A percentile compares a stretch with the other conserved stretches of the same genome.
Evolutionary conservation across 495 filamentous ascomycete species (phyloP).

Genomic region (Penicillium coffeae): DNA sequence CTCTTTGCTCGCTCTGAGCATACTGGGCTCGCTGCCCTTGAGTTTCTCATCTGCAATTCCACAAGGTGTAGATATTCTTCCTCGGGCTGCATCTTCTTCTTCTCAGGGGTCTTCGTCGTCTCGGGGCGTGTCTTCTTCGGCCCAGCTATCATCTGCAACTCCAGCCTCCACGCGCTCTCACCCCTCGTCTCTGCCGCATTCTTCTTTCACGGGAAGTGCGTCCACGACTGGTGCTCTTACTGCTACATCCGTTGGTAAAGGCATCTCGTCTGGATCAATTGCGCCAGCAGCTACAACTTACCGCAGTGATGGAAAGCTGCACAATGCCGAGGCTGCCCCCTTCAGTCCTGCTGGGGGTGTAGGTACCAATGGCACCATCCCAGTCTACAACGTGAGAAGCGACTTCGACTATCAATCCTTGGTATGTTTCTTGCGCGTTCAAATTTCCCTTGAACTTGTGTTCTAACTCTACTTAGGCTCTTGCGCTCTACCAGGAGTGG

Average conservation of each 20-base stretch:
- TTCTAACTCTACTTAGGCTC: constrained; percentile 36
- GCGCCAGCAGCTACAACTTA: constrained; percentile 56
- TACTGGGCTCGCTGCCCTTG: constrained; percentile 17
- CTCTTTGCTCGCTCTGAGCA: constrained; percentile 6
- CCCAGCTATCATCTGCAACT: constrained; percentile 1
- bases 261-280: constrained; percentile 42
- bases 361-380: constrained; percentile 71
- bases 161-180: constrained; percentile 21
- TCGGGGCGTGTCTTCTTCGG: neutral
- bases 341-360: constrained; percentile 73
- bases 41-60: constrained; percentile 7
- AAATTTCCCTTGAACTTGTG: too few relatives aligned
- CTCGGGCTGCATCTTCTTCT: neutral
- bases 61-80: neutral
- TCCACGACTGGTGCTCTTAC: constrained; percentile 57
- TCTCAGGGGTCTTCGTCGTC: neutral
- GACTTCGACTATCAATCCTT: constrained; percentile 77
- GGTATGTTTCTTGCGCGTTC: constrained; percentile 15
- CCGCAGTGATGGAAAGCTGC: constrained; percentile 65
- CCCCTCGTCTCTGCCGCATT: constrained; percentile 35
- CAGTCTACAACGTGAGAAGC: constrained; percentile 66
- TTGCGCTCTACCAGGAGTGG: constrained; percentile 78
- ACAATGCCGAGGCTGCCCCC: constrained; percentile 61
- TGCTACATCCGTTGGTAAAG: constrained; percentile 44
- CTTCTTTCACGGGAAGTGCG: constrained; percentile 55